Conservation (phyloP, 1,284 basidiomycete species). For the Sparassis latifolia region DNA sequence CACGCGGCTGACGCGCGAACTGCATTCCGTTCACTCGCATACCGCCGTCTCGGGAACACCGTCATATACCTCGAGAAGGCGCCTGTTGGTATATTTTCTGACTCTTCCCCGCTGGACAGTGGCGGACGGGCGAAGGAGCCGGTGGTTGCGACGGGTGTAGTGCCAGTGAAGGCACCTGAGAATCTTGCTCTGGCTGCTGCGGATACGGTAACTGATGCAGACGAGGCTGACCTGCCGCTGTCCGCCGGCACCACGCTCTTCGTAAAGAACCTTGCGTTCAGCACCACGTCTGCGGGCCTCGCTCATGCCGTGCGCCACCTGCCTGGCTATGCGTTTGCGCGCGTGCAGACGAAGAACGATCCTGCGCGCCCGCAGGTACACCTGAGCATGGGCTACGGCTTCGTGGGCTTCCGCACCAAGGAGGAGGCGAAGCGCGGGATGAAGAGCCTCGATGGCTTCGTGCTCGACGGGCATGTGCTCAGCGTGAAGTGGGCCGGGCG, state of each 20-base stretch:
- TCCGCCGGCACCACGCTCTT: slow-evolving; percentile 82
- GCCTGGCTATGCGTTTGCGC: slow-evolving; percentile 82
- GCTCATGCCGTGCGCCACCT: slow-evolving; percentile 69
- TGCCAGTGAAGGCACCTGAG: slow-evolving; percentile 10
- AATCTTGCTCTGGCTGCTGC: slow-evolving; percentile 12
- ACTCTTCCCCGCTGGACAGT: slow-evolving; percentile 11
- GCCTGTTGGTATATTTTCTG: slow-evolving; percentile 73
- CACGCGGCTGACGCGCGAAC: slow-evolving; percentile 63
- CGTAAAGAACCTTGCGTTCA: slow-evolving; percentile 91
- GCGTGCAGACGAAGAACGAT: slow-evolving; percentile 89
- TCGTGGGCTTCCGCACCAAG: slow-evolving; percentile 82
- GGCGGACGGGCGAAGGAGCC: slow-evolving; percentile 7
- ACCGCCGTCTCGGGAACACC: slow-evolving; percentile 84
- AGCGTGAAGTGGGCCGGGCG: slow-evolving; percentile 86
- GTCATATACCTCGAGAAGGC: slow-evolving; percentile 94
- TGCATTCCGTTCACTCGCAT: slow-evolving; percentile 82
- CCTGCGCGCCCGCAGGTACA: slow-evolving; percentile 63
- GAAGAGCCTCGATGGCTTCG: slow-evolving; percentile 74
- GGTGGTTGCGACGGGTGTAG: slow-evolving; percentile 13
- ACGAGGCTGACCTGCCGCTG: slow-evolving; percentile 41
- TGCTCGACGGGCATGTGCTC: slow-evolving; percentile 84
- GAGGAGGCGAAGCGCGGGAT: slow-evolving; percentile 76
- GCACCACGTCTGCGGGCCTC: slow-evolving; percentile 78
- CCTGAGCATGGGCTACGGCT: slow-evolving; percentile 94
- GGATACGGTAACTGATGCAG: slow-evolving; percentile 18